Evolutionary conservation across 2,329 filamentous ascomycete genomes (phyloP).

Genomic region (Beauveria australis): DNA sequence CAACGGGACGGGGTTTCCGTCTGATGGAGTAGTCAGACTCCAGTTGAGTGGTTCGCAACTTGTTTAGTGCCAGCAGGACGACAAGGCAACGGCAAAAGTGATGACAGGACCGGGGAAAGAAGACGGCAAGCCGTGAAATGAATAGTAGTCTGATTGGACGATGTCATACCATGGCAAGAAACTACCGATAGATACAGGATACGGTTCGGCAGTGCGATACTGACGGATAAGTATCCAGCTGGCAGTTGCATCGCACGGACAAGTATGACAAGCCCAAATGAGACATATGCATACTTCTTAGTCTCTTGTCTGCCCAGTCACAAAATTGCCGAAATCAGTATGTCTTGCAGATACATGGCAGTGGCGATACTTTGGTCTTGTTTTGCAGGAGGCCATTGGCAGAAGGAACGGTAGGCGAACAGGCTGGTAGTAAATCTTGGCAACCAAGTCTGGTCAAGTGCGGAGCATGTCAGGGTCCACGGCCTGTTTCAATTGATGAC

Average conservation of each 20-base stretch:
- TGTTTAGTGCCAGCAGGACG: background rate
- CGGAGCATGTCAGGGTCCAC: background rate
- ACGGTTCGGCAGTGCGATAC: background rate
- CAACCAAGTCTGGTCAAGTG: background rate
- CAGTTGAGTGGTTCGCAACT: background rate
- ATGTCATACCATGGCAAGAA: background rate
- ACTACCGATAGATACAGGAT: background rate
- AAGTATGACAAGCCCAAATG: background rate
- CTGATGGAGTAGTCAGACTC: background rate
- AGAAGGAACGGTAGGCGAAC: background rate
- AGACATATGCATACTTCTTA: background rate
- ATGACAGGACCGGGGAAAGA: background rate
- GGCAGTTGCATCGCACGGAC: background rate
- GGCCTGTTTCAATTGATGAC: background rate
- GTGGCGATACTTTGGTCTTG: background rate
- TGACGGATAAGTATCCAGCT: background rate
- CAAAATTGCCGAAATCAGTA: background rate
- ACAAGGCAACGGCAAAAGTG: background rate
- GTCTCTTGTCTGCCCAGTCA: background rate
- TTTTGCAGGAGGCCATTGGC: background rate
- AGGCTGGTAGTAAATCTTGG: background rate
- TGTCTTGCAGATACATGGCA: background rate
- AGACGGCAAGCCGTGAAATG: background rate
- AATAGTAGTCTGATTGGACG: background rate
- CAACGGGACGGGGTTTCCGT: background rate